phyloP scores from a whole-genome alignment of 257 asterid species.

The Fraxinus quadrangulata region DNA sequence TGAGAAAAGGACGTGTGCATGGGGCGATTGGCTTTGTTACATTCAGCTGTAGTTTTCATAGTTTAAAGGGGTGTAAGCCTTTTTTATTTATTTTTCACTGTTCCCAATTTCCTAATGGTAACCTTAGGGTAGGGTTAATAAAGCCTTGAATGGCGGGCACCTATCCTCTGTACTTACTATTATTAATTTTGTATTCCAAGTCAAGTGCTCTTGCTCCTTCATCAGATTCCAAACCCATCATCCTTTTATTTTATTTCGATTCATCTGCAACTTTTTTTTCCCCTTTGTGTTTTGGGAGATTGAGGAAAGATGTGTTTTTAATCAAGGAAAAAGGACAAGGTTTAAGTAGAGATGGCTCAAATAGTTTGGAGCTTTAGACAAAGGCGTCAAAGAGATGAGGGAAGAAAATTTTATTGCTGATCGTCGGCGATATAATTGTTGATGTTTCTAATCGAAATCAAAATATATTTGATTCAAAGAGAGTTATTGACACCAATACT shows the following conservation, averaged over 20 bases:
- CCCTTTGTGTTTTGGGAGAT: background rate
- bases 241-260: background rate
- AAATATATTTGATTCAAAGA: no score
- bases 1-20: conserved; percentile 86
- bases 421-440: no score
- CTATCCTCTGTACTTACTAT: conserved; percentile 57
- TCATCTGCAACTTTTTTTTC: background rate
- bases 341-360: no score
- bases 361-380: no score
- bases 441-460: no score
- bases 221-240: background rate
- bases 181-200: conserved; percentile 30
- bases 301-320: background rate
- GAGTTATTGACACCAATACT: no score
- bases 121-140: conserved; percentile 25
- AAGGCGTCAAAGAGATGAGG: no score
- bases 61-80: conserved; percentile 42
- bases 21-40: conserved; percentile 74
- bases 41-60: conserved; percentile 89
- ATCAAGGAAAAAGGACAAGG: no score
- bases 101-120: conserved; percentile 33
- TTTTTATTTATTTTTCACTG: conserved; percentile 24
- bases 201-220: conserved; percentile 29
- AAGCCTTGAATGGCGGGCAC: conserved; percentile 89
- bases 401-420: no score